Evolutionary conservation across 768 basidiomycete species (phyloP).

Genomic region (Podaxis sp.): DNA sequence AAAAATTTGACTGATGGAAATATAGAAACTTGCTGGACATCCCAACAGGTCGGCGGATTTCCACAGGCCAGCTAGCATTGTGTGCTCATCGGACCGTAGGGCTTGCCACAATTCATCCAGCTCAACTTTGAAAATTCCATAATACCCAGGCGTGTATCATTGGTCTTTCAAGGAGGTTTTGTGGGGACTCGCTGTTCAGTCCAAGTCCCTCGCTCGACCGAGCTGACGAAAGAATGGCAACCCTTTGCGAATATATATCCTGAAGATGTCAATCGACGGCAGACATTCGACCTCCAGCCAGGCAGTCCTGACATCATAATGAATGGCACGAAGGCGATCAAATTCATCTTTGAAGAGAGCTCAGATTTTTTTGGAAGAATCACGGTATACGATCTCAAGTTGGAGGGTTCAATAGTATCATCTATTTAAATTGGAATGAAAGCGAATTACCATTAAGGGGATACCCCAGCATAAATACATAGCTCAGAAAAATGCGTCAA

Average conservation of each 20-base stretch:
- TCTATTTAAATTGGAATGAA: background rate
- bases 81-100: constrained; percentile 38
- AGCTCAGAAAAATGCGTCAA: background rate
- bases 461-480: constrained; percentile 10
- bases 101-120: constrained; percentile 74
- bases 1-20: constrained; percentile 67
- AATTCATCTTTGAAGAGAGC: constrained; percentile 73
- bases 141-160: constrained; percentile 49
- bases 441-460: constrained; percentile 2
- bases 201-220: constrained; percentile 30
- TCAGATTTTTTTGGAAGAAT: constrained; percentile 86
- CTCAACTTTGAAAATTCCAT: constrained; percentile 53
- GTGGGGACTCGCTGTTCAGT: constrained; percentile 67
- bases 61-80: background rate
- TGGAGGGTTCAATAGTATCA: constrained; percentile 31
- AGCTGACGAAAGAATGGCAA: constrained; percentile 44
- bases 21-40: constrained; percentile 84
- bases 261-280: constrained; percentile 75
- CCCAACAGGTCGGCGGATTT: constrained; percentile 54
- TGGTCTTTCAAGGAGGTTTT: constrained; percentile 88
- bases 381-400: constrained; percentile 63
- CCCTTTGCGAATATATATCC: constrained; percentile 61
- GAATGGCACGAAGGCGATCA: constrained; percentile 45
- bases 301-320: constrained; percentile 19
- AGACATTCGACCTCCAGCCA: constrained; percentile 56